Conservation (phyloP, 179 eudicot genomes). For the Silene coronaria region DNA sequence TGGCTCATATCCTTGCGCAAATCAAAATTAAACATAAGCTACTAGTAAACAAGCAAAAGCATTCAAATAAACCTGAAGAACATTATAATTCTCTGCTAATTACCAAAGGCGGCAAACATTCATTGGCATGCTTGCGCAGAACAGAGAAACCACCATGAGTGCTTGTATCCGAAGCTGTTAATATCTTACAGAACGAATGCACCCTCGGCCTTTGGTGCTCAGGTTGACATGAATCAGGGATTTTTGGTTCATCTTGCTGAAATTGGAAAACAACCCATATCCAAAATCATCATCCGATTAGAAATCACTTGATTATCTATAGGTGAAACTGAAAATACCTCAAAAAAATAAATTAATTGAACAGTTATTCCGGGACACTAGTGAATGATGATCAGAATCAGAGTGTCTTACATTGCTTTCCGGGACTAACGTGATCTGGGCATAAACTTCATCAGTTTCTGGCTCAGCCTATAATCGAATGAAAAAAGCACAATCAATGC, state of each 20-base stretch:
- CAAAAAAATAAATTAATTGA: too few species aligned
- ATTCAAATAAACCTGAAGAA: not conserved
- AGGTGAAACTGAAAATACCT: not conserved
- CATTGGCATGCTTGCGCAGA: conserved; percentile 77
- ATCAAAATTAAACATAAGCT: conserved; percentile 9
- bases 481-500: conserved; percentile 10
- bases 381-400: not conserved
- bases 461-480: conserved; percentile 56
- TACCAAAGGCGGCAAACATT: conserved; percentile 83
- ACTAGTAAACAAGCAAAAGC: not conserved
- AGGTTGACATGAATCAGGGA: conserved; percentile 39
- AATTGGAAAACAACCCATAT: conserved; percentile 17
- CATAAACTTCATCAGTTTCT: conserved; percentile 84
- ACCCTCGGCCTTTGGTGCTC: conserved; percentile 48
- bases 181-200: conserved; percentile 57
- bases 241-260: conserved; percentile 60
- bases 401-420: conserved; percentile 51
- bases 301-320: not conserved
- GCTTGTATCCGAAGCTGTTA: conserved; percentile 86
- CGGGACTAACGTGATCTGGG: conserved; percentile 63
- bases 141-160: conserved; percentile 94
- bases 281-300: not conserved
- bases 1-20: conserved; percentile 66
- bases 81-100: not conserved
- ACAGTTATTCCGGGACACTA: not conserved